Percentiles rank a stretch among this genome's conserved stretches.
Conservation (phyloP, 352 stramenopile species). For the Globisporangium takayamanum region DNA sequence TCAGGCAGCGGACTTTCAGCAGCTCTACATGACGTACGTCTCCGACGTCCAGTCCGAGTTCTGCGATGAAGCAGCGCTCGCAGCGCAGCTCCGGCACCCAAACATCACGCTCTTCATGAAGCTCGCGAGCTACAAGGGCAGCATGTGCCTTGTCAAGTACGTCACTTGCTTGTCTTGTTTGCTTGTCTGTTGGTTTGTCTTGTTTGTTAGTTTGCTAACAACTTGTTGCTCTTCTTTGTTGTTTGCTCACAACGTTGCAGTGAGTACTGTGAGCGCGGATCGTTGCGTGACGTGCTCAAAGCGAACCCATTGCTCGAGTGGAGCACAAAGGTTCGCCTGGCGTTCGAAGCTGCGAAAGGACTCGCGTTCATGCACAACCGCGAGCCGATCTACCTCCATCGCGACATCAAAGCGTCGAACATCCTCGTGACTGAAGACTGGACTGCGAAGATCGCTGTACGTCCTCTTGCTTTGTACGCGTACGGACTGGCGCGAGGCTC, state of each 20-base stretch:
- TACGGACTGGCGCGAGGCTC: background rate
- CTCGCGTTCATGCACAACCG: slow-evolving; percentile 78
- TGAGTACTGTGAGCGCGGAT: slow-evolving; percentile 62
- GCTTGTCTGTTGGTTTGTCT: background rate
- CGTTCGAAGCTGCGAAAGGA: slow-evolving; percentile 62
- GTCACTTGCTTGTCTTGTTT: slow-evolving; percentile 12
- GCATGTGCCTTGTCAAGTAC: slow-evolving; percentile 71
- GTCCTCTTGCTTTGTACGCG: background rate
- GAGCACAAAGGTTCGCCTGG: slow-evolving; percentile 57
- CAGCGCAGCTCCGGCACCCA: slow-evolving; percentile 52
- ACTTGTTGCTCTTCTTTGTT: background rate
- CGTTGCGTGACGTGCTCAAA: slow-evolving; percentile 51
- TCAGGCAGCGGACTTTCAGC: slow-evolving; percentile 29
- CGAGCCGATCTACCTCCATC: slow-evolving; percentile 67
- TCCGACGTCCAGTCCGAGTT: slow-evolving; percentile 56
- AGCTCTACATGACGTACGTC: slow-evolving; percentile 67
- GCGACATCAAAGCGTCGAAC: slow-evolving; percentile 69
- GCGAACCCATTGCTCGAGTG: slow-evolving; percentile 60
- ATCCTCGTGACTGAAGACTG: slow-evolving; percentile 70
- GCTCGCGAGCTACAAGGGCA: slow-evolving; percentile 53
- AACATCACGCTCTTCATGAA: slow-evolving; percentile 80
- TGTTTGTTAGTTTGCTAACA: slow-evolving; percentile 8
- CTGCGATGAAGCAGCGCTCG: slow-evolving; percentile 57
- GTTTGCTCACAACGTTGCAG: slow-evolving; percentile 12
- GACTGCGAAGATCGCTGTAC: slow-evolving; percentile 57